Evolutionary conservation across 2,329 filamentous ascomycete genomes (phyloP), one percentile per base, ranked within the genome.

Genomic region (Lasiodiplodia sp.): DNA sequence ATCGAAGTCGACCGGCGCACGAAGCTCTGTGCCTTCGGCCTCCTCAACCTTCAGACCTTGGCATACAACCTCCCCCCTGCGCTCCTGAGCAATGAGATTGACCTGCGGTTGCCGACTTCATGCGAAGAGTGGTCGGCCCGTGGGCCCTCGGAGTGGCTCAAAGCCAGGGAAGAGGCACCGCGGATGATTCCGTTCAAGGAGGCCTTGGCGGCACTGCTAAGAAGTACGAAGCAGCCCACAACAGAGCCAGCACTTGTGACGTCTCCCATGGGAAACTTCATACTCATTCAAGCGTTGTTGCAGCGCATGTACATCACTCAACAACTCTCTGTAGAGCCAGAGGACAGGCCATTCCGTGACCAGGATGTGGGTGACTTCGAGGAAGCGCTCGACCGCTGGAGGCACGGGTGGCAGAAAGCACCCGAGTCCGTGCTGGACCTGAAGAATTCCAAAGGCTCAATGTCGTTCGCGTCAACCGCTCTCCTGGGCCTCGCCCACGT

Each of bases 131-230:
- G 62, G 62, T 47, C 52, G 5, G 51, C 62, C 11, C 47, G 51
- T 21, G 51, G 34, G 11, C 47, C 47, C 11, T 38, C 34, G 21
- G 62, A 52, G 4, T 65, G 62, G 62, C 47, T 38, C 16, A 34
- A 52, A 16, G 62, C 62, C 12, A 28, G 62, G 31, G 75, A 77
- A 5, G 18, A 53, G 3, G 51, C 28, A 5, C 62, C 51, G 3
- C 18, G 4, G 47, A 40, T 34, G 4, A 28, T 65, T n/a, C 11
- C 31, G 12, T 53, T 65, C 34, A 75, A 77, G 53, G 67, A 75
- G 67, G 75, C 75, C 4, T 68, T 77, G 14, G 73, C 73, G 1
- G 70, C 73, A 10, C 69, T 77, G 12, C 71, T 77, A 1, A 73
- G 74, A 21, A 72, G 72, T 8, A 49, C 58, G 4, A 34, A 63